Evolutionary conservation across 192 early-diverging fungal genomes (phyloP).

Genomic region (Coemansia erecta): DNA sequence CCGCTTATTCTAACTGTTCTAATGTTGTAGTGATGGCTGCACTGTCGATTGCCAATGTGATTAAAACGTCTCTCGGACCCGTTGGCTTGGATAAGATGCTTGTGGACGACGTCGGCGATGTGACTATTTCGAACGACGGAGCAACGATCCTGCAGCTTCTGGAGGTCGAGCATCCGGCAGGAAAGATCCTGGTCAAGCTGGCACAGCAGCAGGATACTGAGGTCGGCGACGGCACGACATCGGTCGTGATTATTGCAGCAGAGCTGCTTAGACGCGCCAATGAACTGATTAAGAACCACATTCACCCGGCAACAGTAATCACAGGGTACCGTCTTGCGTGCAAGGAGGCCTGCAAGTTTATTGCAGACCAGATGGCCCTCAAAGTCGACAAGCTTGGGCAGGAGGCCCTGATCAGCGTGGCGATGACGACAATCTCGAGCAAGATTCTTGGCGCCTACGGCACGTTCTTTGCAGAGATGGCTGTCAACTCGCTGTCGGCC

Average conservation of each 20-base stretch:
- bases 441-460: constrained; percentile 98
- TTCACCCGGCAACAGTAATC: constrained; percentile 99
- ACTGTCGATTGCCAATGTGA: constrained; percentile 94
- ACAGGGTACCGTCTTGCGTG: constrained; percentile 94
- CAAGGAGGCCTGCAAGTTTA: constrained; percentile 97
- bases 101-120: constrained; percentile 99
- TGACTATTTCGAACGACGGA: constrained; percentile 99
- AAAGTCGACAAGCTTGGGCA: constrained; percentile 93
- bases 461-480: constrained; percentile 95
- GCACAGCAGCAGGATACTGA: constrained; percentile 99
- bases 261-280: constrained; percentile 94
- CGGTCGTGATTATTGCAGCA: constrained; percentile 98
- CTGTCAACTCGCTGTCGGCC: constrained; percentile 88
- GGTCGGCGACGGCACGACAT: constrained; percentile 99
- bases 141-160: constrained; percentile 96
- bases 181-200: constrained; percentile 93
- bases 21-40: constrained; percentile 83
- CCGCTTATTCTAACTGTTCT: constrained; percentile 11
- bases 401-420: constrained; percentile 92
- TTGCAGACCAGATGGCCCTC: constrained; percentile 92
- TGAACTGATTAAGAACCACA: constrained; percentile 97
- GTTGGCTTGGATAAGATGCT: constrained; percentile 99
- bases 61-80: constrained; percentile 97
- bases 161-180: constrained; percentile 98
- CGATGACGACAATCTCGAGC: constrained; percentile 96